Conservation (phyloP, 495 filamentous ascomycete species). For the Darksidea phi region DNA sequence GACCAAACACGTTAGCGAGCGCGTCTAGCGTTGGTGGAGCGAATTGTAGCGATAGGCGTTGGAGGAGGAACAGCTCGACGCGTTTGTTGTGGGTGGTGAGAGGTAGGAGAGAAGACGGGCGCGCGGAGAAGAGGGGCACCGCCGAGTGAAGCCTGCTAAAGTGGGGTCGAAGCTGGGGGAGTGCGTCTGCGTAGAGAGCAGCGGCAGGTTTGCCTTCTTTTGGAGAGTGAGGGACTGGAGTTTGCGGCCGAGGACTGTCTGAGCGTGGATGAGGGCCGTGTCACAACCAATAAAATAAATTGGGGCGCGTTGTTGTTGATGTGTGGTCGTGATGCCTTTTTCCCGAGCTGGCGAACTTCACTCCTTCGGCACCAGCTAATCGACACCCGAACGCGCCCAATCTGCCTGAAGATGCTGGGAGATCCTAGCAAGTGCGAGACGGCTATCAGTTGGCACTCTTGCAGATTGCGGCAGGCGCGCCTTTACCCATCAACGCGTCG, state of each 20-base stretch:
- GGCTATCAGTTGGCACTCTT: background rate
- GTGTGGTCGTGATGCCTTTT: background rate
- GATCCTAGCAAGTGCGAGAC: background rate
- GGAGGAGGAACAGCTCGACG: background rate
- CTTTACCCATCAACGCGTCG: background rate
- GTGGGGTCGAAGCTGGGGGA: background rate
- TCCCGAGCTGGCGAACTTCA: slow-evolving; percentile 14
- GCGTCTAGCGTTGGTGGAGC: slow-evolving; percentile 15
- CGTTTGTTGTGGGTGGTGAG: background rate
- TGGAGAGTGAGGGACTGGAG: too few species aligned
- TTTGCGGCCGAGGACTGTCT: too few species aligned
- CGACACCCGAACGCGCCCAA: background rate
- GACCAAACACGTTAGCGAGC: background rate
- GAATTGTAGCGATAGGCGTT: background rate
- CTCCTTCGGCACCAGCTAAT: background rate
- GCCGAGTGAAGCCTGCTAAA: background rate
- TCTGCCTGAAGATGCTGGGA: background rate
- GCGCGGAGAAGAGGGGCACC: slow-evolving; percentile 1
- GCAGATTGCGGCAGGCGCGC: background rate
- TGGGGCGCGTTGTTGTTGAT: background rate
- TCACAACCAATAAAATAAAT: background rate
- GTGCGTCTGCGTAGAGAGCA: background rate
- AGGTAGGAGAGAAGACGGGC: background rate
- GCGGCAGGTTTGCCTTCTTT: background rate
- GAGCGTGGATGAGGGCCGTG: too few species aligned